Base-by-base conservation (phyloP, 169 alveolate species). In the Plasmodium cynomolgi region DNA sequence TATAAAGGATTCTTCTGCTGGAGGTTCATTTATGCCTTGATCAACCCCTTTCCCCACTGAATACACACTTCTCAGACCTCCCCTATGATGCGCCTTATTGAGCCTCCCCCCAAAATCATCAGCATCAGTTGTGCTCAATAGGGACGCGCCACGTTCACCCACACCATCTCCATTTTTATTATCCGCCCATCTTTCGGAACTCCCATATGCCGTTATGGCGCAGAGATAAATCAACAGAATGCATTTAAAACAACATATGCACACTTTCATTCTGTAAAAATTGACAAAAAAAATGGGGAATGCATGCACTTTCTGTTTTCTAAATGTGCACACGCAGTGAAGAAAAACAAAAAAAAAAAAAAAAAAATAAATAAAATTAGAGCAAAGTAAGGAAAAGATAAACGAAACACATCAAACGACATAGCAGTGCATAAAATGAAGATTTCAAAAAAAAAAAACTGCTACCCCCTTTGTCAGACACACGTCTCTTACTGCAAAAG, bases 251-350 rank as follows among this genome's bases (percentile, higher is more conserved):
- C 39, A 86, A 8, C 39, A 17, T 33, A 86, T 54, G 31, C 26
- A 86, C 33, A 23, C 33, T 13, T 77, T 47, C 93, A 58, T 86
- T 79, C 81, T 75, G 79, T 58, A 34, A 77, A 56, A 39, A 75
- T 75, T 50, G 26, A 1, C 33, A 86, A 73, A 23, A 23, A 15
- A 50, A 20, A 41, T 26, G 39, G 23, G 20, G 39, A 82, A 80
- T 80, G 13, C 23, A 20, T 6, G 29, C 74, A 23, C 41, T 54
- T 20, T 77, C 33, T 41, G 74, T 17, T 71, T 7, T 37, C 58
- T 84, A 56, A 62, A 56, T 68, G 37, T 23, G n/a, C 17, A 29
- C 31, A 68, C 37, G 37, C 5, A 13, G 47, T 17, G 31, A n/a
- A 13, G 13, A 56, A 44, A 83, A 83, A 56, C 29, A 1, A 77